These are phyloP conservation scores for Porcisia deanei DNA, from an alignment of 208 protist genomes.

Conservation along the genomic window DNA sequence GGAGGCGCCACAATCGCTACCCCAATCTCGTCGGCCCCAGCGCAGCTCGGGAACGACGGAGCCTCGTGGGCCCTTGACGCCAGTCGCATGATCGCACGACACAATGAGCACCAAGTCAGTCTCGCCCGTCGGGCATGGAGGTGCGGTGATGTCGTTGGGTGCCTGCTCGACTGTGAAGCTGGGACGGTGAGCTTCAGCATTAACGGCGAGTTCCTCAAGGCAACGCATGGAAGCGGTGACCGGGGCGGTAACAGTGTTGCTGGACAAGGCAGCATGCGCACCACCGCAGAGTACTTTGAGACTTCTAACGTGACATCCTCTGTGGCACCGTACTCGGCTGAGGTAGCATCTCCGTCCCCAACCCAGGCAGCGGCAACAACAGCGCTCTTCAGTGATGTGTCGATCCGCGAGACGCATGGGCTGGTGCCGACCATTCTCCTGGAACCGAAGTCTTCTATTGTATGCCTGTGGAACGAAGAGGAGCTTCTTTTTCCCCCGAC, in stretches of 20 bases:
- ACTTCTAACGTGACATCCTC: neutral
- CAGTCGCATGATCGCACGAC: conserved; percentile 69
- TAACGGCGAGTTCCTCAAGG: conserved; percentile 60
- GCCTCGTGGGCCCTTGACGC: conserved; percentile 85
- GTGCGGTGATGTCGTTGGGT: conserved; percentile 88
- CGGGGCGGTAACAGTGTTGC: conserved; percentile 14
- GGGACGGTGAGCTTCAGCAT: conserved; percentile 75
- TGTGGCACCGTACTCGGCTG: neutral
- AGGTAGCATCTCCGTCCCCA: neutral
- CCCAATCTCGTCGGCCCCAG: neutral
- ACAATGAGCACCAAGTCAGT: conserved; percentile 67
- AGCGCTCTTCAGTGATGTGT: conserved; percentile 23
- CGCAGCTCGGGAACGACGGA: conserved; percentile 66
- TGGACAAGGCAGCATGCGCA: neutral
- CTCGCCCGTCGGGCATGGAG: conserved; percentile 60
- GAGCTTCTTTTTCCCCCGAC: conserved; percentile 61
- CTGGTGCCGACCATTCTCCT: conserved; percentile 38
- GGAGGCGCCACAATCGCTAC: conserved; percentile 12
- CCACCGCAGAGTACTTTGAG: neutral
- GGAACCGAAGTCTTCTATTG: conserved; percentile 52
- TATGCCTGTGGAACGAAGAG: conserved; percentile 52
- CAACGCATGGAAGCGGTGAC: conserved; percentile 28
- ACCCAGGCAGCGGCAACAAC: neutral
- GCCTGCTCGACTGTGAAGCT: conserved; percentile 82
- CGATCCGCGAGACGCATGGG: conserved; percentile 12